Conservation (phyloP, 306 rosid species). For the Cicer cuneatum region DNA sequence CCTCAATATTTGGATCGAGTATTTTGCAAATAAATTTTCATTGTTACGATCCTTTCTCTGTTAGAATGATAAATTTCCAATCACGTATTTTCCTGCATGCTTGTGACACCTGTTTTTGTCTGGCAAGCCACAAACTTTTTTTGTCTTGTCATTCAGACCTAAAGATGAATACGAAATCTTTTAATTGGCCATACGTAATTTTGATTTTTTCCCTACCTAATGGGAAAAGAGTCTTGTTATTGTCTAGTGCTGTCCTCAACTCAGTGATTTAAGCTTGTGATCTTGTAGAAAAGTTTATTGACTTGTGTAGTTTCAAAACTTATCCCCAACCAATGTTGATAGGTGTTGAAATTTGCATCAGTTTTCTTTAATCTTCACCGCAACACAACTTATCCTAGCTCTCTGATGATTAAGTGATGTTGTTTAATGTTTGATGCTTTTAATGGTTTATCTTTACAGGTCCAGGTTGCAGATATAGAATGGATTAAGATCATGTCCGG, state of each 20-base stretch:
- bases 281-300: conserved; percentile 9
- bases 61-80: conserved; percentile 17
- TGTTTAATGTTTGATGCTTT: conserved; percentile 24
- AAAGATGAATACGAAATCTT: background rate
- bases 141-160: conserved; percentile 16
- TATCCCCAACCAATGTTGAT: conserved; percentile 15
- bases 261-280: conserved; percentile 2
- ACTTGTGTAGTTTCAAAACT: conserved; percentile 9
- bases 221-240: background rate
- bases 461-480: conserved; percentile 89
- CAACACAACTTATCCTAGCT: conserved; percentile 25
- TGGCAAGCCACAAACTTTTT: conserved; percentile 17
- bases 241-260: background rate
- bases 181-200: conserved; percentile 9
- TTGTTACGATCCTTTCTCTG: conserved; percentile 27
- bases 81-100: conserved; percentile 16
- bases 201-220: background rate
- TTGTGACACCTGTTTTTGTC: conserved; percentile 26
- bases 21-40: conserved; percentile 21
- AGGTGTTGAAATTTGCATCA: conserved; percentile 20
- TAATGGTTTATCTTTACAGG: conserved; percentile 57
- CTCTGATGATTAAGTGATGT: conserved; percentile 33
- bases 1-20: conserved; percentile 15
- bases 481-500: conserved; percentile 79
- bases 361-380: conserved; percentile 11